Evolutionary conservation across 768 basidiomycete genomes (phyloP).

Genomic region (Rhodotorula paludigena): DNA sequence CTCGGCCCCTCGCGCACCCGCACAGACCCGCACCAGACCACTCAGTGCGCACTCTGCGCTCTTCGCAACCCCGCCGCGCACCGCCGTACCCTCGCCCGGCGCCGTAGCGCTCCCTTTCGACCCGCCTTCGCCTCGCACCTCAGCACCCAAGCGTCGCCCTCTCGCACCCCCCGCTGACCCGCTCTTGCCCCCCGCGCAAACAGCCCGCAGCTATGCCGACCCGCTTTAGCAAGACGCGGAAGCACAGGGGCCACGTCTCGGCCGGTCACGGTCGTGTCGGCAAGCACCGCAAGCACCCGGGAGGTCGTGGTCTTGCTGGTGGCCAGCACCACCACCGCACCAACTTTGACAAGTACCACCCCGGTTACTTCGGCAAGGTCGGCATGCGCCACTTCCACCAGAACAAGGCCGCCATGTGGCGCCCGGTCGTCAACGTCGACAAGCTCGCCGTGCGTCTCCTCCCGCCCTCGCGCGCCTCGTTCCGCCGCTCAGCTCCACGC

Average conservation of each 20-base stretch:
- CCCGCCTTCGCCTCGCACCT: too few species aligned
- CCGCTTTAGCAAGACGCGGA: conserved; percentile 92
- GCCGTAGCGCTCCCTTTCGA: too few species aligned
- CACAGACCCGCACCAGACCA: too few species aligned
- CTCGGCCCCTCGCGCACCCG: too few species aligned
- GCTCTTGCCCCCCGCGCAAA: not conserved
- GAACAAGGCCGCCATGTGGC: conserved; percentile 83
- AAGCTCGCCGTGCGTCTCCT: conserved; percentile 55
- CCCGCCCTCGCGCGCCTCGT: not conserved
- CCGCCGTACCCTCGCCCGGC: too few species aligned
- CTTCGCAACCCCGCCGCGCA: too few species aligned
- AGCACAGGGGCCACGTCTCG: conserved; percentile 98
- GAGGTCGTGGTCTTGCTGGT: conserved; percentile 99
- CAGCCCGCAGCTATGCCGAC: conserved; percentile 67
- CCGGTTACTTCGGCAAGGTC: conserved; percentile 79
- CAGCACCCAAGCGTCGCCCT: too few species aligned
- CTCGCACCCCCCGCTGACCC: not conserved
- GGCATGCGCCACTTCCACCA: conserved; percentile 99
- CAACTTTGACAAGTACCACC: conserved; percentile 67
- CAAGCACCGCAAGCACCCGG: conserved; percentile 98
- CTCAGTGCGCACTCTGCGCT: too few species aligned
- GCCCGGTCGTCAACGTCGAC: conserved; percentile 97
- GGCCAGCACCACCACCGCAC: conserved; percentile 92
- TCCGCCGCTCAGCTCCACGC: not conserved
- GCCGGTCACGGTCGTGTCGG: conserved; percentile 99